Base-by-base conservation (phyloP, 352 stramenopile species). In the Phytophthora pinifolia region DNA sequence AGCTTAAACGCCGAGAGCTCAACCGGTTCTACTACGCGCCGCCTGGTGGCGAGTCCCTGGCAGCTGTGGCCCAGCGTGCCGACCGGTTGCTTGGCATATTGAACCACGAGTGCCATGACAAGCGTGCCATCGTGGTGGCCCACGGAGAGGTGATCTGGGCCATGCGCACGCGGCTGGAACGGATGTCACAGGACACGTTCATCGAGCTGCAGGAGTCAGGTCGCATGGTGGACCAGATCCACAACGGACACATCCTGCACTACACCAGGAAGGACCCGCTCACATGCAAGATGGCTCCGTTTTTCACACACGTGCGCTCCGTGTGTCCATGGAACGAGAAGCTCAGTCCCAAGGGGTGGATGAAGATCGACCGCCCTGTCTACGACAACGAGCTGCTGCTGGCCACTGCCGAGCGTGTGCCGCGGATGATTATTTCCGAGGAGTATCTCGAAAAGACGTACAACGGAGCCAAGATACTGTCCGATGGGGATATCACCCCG, bases 131-230 rank as follows among this genome's bases (percentile, higher is more conserved):
- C 54, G 82, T 95, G 10, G 86, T 96, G 46, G 89, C 79, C 41
- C 86, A 96, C 52, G 85, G 84, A 43, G 86, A 96, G 72, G 83
- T 96, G 15, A 96, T 96, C 68, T 96, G 86, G 86, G 86, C 86
- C 12, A 88, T 96, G 67, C 85, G 86, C 34, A 92, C 85, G 37
- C 75, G 86, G 1, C 72, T 96, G 13, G 86, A 96, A 65, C 79
- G 84, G 27, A 94, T 96, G 84, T 89, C 78, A 12, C 85, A 95
- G 46, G 85, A 94, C 59, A 92, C 76, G 29, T 96, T 93, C 48
- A 83, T 85, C 30, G 86, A 96, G 57, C 62, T 96, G 5, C 83
- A 94, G 46, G 76, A 92, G 43, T 91, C 79, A 0, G 82, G 82
- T 0, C 79, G 86, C 46, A 92, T 92, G 82, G 83, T 93, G 17